Percentiles rank a stretch among this genome's conserved stretches.
Evolutionary conservation across 257 asterid species (phyloP).

Genomic region (Solanum etuberosum): DNA sequence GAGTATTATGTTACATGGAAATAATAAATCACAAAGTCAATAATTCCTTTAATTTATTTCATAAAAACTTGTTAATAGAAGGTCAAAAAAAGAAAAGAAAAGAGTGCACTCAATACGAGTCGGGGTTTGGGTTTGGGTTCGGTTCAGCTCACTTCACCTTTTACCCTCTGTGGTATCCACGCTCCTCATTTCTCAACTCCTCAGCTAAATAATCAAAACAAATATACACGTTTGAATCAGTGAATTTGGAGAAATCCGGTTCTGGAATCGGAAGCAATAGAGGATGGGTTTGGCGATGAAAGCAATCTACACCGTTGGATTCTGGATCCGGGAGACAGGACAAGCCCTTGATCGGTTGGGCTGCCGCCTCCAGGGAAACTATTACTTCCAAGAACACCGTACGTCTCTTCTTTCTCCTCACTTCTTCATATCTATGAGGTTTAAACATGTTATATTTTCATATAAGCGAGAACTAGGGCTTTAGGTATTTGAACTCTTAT

Average conservation of each 20-base stretch:
- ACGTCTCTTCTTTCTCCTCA: neutral
- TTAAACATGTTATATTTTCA: neutral
- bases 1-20: neutral
- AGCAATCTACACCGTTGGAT: slow-evolving; percentile 84
- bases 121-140: neutral
- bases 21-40: neutral
- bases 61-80: neutral
- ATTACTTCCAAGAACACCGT: slow-evolving; percentile 77
- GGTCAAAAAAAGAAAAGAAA: too few relatives aligned
- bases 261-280: neutral
- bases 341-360: slow-evolving; percentile 99
- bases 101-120: slow-evolving; percentile 5
- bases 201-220: neutral
- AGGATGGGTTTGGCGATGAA: slow-evolving; percentile 58
- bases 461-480: neutral
- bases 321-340: slow-evolving; percentile 96
- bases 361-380: slow-evolving; percentile 86
- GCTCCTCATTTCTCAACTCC: neutral
- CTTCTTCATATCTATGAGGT: neutral
- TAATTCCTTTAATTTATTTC: neutral
- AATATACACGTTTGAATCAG: neutral
- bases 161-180: neutral
- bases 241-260: neutral
- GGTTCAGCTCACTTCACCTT: neutral
- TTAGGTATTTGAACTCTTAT: neutral